A percentile compares a stretch with the other conserved stretches of the same genome.
Conservation (phyloP, 306 rosid species). For the Macrotyloma uniflorum region DNA sequence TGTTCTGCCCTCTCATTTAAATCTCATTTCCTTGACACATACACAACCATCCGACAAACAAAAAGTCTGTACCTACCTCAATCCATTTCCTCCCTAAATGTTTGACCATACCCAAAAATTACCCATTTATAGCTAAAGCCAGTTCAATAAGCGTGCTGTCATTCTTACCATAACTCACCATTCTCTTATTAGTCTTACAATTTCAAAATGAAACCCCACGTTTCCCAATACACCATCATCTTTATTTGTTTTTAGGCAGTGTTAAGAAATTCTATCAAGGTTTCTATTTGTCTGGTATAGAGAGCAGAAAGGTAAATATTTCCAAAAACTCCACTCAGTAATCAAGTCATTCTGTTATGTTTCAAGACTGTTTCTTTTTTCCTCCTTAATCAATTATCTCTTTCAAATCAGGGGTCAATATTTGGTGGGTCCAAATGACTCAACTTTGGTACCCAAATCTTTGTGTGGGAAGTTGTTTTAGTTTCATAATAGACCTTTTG, state of each 20-base stretch:
- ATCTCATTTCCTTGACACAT: constrained; percentile 14
- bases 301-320: not conserved
- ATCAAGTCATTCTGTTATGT: constrained; percentile 11
- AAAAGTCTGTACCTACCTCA: not conserved
- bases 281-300: constrained; percentile 8
- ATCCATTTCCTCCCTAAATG: not conserved
- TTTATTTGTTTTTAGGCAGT: not conserved
- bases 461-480: constrained; percentile 13
- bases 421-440: constrained; percentile 26
- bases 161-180: constrained; percentile 6
- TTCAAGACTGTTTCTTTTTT: not conserved
- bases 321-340: not conserved
- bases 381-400: not conserved
- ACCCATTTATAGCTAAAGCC: constrained; percentile 20
- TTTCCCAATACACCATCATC: constrained; percentile 3
- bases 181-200: not conserved
- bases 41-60: constrained; percentile 14
- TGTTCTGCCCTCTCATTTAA: not conserved
- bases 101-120: constrained; percentile 32
- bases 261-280: not conserved
- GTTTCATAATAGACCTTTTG: not conserved
- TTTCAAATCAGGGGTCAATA: not conserved
- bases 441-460: constrained; percentile 22
- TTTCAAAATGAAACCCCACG: constrained; percentile 8
- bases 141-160: constrained; percentile 35